phyloP scores from a whole-genome alignment of 805 yeast species.

The Priceomyces fermenticarens region DNA sequence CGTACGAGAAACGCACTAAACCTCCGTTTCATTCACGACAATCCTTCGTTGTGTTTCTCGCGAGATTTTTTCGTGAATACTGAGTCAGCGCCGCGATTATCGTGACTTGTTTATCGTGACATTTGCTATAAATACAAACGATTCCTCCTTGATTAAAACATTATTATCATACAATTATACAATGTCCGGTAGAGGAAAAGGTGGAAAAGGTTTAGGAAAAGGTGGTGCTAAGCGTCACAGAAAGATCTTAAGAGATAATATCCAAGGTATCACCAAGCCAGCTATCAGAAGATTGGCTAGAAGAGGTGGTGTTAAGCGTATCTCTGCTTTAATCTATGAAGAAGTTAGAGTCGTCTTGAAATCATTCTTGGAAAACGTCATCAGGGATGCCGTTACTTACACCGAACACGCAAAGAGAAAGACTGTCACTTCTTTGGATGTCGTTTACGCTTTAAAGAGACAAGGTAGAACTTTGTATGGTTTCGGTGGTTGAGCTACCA shows the following conservation, averaged over 20 bases:
- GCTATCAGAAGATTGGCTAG: conserved; percentile 99
- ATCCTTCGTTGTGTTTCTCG: no score
- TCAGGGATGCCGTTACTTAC: conserved; percentile 98
- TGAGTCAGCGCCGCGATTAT: neutral
- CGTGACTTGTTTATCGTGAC: neutral
- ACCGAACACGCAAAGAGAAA: conserved; percentile 99
- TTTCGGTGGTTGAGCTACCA: conserved; percentile 88
- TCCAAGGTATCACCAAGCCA: conserved; percentile 99
- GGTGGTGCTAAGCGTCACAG: conserved; percentile 99
- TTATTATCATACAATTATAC: conserved; percentile 20
- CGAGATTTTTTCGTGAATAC: no score
- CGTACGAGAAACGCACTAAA: no score
- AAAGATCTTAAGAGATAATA: conserved; percentile 98
- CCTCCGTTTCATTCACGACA: no score
- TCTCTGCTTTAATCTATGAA: conserved; percentile 97
- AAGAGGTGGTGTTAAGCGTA: conserved; percentile 99
- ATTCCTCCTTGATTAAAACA: no score
- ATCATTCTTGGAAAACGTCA: conserved; percentile 93
- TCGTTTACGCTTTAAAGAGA: conserved; percentile 98
- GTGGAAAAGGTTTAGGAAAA: conserved; percentile 99
- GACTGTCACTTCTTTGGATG: conserved; percentile 98
- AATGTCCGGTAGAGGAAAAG: conserved; percentile 99
- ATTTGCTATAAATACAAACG: neutral
- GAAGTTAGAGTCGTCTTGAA: conserved; percentile 97
- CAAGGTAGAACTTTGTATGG: conserved; percentile 99